Conservation (phyloP, 345 rosid genomes). For the Pelargonium nanum region DNA sequence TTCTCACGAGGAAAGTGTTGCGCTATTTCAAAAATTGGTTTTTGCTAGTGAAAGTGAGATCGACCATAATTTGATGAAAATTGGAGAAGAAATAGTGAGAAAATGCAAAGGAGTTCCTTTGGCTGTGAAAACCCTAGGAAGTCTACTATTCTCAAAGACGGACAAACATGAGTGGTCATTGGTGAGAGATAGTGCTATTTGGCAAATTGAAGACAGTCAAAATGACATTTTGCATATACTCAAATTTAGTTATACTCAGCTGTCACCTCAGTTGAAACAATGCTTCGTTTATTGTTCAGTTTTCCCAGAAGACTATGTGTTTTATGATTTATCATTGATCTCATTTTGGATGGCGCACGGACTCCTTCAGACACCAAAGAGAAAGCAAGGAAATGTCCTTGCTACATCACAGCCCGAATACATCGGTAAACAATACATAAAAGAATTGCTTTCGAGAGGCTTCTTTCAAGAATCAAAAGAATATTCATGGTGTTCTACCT, state of each 20-base stretch:
- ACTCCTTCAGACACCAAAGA: background rate
- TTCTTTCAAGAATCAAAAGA: background rate
- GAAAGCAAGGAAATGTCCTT: too few species aligned
- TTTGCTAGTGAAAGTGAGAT: constrained; percentile 2
- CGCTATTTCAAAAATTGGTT: constrained; percentile 9
- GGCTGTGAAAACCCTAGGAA: constrained; percentile 16
- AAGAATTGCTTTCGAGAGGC: background rate
- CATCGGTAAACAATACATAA: background rate
- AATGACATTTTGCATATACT: background rate
- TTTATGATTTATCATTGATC: background rate
- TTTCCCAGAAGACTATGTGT: background rate
- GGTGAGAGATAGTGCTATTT: constrained; percentile 7
- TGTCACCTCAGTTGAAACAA: background rate
- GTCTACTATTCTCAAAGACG: constrained; percentile 7
- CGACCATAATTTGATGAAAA: constrained; percentile 5
- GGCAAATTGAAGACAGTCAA: background rate
- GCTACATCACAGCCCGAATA: background rate
- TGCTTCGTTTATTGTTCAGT: background rate
- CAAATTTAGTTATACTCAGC: background rate
- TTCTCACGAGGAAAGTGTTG: too few species aligned
- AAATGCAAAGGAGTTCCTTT: constrained; percentile 22
- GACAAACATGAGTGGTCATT: constrained; percentile 5
- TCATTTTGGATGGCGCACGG: background rate
- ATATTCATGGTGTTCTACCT: too few species aligned
- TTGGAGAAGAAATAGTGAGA: constrained; percentile 9